phyloP scores from a whole-genome alignment of 768 basidiomycete species.

The Lentinula guzmanii region DNA sequence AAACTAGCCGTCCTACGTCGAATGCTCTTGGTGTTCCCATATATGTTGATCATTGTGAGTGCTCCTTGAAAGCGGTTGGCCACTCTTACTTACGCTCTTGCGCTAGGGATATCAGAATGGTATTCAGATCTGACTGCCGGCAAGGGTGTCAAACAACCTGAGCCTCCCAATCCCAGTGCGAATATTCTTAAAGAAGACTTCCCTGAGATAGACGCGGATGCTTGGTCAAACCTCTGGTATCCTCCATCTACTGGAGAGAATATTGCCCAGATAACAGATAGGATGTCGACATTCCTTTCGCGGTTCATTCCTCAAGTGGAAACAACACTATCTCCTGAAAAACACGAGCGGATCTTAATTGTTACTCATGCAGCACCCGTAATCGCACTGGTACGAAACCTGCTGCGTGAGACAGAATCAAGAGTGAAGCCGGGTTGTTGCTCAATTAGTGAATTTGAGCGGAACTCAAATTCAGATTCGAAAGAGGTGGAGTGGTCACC shows the following conservation, averaged over 20 bases:
- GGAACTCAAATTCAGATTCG: constrained; percentile 15
- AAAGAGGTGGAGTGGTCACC: constrained; percentile 39
- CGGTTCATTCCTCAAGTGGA: constrained; percentile 49
- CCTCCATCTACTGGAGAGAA: constrained; percentile 71
- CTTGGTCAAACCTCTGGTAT: constrained; percentile 60
- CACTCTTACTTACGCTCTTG: neutral
- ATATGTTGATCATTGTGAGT: constrained; percentile 70
- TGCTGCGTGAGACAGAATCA: constrained; percentile 46
- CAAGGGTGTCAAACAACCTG: constrained; percentile 65
- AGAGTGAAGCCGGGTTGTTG: constrained; percentile 67
- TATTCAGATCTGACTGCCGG: constrained; percentile 62
- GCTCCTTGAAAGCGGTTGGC: neutral
- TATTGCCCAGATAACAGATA: constrained; percentile 53
- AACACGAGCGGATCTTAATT: constrained; percentile 50
- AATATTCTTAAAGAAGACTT: constrained; percentile 46
- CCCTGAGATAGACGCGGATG: constrained; percentile 51
- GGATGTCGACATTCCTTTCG: constrained; percentile 46
- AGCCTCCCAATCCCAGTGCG: constrained; percentile 52
- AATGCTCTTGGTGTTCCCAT: constrained; percentile 60
- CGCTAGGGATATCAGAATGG: constrained; percentile 69
- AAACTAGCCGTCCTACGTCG: constrained; percentile 65
- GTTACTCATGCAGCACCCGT: constrained; percentile 73
- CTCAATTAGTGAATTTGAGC: constrained; percentile 53
- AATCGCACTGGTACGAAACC: constrained; percentile 56
- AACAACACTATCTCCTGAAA: constrained; percentile 27